Percentiles rank a stretch among this genome's conserved stretches.
Evolutionary conservation across 2,329 filamentous ascomycete species (phyloP).

Genomic region (Aspergillus aculeatinus): DNA sequence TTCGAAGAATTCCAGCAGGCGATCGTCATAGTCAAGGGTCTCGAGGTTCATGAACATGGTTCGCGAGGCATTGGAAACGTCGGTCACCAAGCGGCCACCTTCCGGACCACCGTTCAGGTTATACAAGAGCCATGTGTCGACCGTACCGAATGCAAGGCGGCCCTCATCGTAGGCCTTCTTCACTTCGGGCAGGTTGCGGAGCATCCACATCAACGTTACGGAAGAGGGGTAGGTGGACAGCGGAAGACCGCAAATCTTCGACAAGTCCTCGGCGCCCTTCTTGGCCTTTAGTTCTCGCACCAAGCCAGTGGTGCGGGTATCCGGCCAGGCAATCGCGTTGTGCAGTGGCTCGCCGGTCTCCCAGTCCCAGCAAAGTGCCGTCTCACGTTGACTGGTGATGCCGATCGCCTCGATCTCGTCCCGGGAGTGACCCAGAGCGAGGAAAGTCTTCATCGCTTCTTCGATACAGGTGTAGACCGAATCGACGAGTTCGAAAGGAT

Average conservation of each 20-base stretch:
- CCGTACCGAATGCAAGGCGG: constrained; percentile 77
- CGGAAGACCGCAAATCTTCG: constrained; percentile 73
- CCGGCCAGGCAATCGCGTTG: constrained; percentile 88
- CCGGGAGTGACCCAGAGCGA: constrained; percentile 64
- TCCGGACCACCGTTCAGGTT: constrained; percentile 70
- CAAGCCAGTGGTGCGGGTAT: constrained; percentile 74
- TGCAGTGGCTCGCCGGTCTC: constrained; percentile 75
- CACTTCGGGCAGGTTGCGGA: constrained; percentile 69
- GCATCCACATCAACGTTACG: constrained; percentile 79
- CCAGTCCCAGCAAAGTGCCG: constrained; percentile 80
- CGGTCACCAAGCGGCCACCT: constrained; percentile 73
- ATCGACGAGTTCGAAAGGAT: constrained; percentile 71
- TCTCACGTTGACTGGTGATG: constrained; percentile 89
- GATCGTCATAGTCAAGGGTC: constrained; percentile 75
- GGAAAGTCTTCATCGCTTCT: constrained; percentile 69
- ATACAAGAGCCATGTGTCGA: constrained; percentile 86
- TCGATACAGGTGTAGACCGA: constrained; percentile 80
- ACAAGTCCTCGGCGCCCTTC: constrained; percentile 66
- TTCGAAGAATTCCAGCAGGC: constrained; percentile 74
- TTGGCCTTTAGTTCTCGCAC: constrained; percentile 73
- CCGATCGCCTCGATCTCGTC: constrained; percentile 73
- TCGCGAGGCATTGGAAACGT: constrained; percentile 81
- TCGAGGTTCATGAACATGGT: constrained; percentile 94
- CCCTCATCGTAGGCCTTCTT: constrained; percentile 73
- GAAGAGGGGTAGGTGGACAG: constrained; percentile 86